phyloP scores from a whole-genome alignment of 164 flowering plant genomes.

The Liriodendron chinense region DNA sequence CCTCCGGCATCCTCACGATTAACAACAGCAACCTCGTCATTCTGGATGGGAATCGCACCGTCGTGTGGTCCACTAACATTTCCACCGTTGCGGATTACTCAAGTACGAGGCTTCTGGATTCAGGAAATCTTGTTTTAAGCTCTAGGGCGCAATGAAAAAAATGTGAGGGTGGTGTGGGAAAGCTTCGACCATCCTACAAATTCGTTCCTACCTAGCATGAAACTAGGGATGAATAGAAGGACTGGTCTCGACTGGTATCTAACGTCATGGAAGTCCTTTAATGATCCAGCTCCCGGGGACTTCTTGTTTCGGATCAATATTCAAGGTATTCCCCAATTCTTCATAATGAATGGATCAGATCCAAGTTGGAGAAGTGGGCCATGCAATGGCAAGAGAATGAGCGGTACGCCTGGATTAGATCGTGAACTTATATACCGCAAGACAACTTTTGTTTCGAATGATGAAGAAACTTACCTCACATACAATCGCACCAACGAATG shows the following conservation, averaged over 20 bases:
- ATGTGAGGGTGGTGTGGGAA: neutral
- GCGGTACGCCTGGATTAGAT: slow-evolving; percentile 12
- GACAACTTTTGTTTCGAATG: slow-evolving; percentile 3
- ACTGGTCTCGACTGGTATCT: neutral
- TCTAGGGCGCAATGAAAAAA: neutral
- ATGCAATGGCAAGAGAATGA: slow-evolving; percentile 5
- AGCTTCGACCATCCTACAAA: slow-evolving; percentile 5
- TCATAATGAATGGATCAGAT: neutral
- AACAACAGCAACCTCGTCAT: slow-evolving; percentile 14
- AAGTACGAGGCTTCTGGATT: slow-evolving; percentile 13
- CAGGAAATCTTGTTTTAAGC: slow-evolving; percentile 26
- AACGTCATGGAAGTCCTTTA: slow-evolving; percentile 9
- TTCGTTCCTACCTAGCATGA: neutral
- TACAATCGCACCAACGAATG: neutral
- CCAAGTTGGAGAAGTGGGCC: slow-evolving; percentile 8
- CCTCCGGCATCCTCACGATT: slow-evolving; percentile 8
- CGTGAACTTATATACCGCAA: slow-evolving; percentile 3
- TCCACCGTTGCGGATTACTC: neutral
- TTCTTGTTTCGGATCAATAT: slow-evolving; percentile 5
- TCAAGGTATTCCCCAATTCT: neutral
- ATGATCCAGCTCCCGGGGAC: slow-evolving; percentile 11
- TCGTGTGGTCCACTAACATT: slow-evolving; percentile 20
- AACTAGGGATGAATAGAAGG: neutral
- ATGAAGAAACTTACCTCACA: slow-evolving; percentile 11
- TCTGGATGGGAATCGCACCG: neutral